phyloP scores from a whole-genome alignment of 306 rosid genomes.

The Casuarina glauca region DNA sequence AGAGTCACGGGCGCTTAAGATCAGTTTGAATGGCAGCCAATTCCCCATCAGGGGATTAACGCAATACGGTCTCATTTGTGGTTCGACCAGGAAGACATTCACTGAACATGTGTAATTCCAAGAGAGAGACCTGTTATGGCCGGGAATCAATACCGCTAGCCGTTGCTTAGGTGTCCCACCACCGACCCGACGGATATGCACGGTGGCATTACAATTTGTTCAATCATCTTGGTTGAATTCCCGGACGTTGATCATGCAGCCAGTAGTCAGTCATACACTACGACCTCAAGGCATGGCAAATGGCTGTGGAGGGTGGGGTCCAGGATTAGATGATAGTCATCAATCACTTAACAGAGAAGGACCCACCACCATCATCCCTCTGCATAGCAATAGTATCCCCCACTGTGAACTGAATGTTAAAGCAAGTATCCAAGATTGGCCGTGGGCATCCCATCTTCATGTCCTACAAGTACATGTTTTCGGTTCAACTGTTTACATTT shows the following conservation, averaged over 20 bases:
- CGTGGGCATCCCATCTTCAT: background rate
- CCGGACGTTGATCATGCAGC: conserved; percentile 16
- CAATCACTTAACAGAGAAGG: conserved; percentile 20
- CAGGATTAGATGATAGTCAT: conserved; percentile 25
- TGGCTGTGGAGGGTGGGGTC: conserved; percentile 24
- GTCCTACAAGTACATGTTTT: background rate
- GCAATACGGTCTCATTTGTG: background rate
- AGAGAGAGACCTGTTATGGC: background rate
- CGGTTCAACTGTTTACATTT: conserved; percentile 28
- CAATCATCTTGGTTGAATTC: background rate
- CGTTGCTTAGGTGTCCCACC: background rate
- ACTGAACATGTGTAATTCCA: background rate
- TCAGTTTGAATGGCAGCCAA: background rate
- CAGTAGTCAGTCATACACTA: conserved; percentile 10
- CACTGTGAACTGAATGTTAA: background rate
- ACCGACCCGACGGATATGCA: background rate
- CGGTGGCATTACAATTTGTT: too few species aligned
- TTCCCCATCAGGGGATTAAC: background rate
- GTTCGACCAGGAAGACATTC: background rate
- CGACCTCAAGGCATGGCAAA: background rate
- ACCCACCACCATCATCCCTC: conserved; percentile 21
- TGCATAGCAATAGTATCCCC: conserved; percentile 22
- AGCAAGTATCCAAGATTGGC: background rate
- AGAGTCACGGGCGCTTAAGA: background rate
- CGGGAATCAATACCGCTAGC: background rate